phyloP scores from a whole-genome alignment of 108 stramenopile genomes.

The Aurantiochytrium sp. region DNA sequence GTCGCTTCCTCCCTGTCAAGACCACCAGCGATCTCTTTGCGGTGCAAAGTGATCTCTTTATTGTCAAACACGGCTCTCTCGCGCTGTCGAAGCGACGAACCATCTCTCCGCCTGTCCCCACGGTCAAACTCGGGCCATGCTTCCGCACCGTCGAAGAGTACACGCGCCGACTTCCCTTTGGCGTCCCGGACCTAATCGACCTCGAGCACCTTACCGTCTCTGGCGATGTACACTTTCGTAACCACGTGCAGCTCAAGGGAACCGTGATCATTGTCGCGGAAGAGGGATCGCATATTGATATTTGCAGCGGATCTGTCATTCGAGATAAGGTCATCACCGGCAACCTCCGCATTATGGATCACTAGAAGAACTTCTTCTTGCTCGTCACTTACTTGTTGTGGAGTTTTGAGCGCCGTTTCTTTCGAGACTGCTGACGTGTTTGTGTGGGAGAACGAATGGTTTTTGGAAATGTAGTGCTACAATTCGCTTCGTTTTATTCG shows the following conservation, averaged over 20 bases:
- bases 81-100: neutral
- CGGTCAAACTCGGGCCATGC: constrained; percentile 48
- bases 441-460: too few relatives aligned
- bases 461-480: too few relatives aligned
- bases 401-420: too few relatives aligned
- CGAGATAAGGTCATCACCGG: constrained; percentile 52
- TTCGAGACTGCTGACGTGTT: too few relatives aligned
- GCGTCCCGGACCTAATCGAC: constrained; percentile 48
- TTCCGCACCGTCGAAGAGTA: constrained; percentile 42
- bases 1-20: constrained; percentile 98
- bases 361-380: neutral
- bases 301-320: constrained; percentile 47
- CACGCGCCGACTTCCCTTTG: constrained; percentile 30
- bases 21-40: constrained; percentile 94
- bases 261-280: constrained; percentile 57
- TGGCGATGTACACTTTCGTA: constrained; percentile 46
- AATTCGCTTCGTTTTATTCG: too few relatives aligned
- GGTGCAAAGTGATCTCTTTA: constrained; percentile 46
- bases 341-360: constrained; percentile 50
- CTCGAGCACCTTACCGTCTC: constrained; percentile 51
- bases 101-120: constrained; percentile 17
- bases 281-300: constrained; percentile 50
- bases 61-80: constrained; percentile 5
- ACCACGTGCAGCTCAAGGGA: constrained; percentile 44
- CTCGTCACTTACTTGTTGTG: too few relatives aligned